A percentile compares a stretch with the other conserved stretches of the same genome.
These are phyloP conservation scores for Fusarium graminum DNA, from an alignment of 2,329 filamentous ascomycete genomes.

Conservation along the genomic window DNA sequence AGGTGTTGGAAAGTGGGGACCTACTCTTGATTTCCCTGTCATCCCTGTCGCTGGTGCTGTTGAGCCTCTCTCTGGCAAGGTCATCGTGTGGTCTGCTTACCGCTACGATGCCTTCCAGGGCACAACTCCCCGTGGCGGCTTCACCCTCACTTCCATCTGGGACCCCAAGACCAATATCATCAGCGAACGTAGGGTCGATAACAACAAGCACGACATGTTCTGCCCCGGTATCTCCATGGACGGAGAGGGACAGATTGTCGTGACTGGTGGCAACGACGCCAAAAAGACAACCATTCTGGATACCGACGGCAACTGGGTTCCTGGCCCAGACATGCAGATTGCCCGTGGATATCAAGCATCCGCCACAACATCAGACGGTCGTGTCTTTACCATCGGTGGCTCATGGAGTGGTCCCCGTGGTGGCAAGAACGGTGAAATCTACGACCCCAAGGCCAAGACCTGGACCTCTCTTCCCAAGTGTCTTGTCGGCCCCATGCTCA, in stretches of 20 bases:
- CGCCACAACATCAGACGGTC: slow-evolving; percentile 36
- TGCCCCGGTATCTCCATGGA: slow-evolving; percentile 68
- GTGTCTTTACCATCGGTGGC: slow-evolving; percentile 41
- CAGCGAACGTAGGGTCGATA: slow-evolving; percentile 45
- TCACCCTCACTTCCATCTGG: slow-evolving; percentile 40
- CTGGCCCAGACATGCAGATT: slow-evolving; percentile 36
- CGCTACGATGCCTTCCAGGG: slow-evolving; percentile 37
- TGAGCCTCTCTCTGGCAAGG: slow-evolving; percentile 36
- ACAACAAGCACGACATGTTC: slow-evolving; percentile 68
- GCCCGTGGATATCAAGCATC: slow-evolving; percentile 39
- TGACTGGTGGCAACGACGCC: slow-evolving; percentile 67
- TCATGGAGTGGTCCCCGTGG: slow-evolving; percentile 38
- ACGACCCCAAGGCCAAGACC: slow-evolving; percentile 25
- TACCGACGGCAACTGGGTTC: slow-evolving; percentile 31
- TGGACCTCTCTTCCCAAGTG: slow-evolving; percentile 49
- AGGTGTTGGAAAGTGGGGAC: slow-evolving; percentile 37
- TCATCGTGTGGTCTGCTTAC: slow-evolving; percentile 41
- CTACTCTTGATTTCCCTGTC: slow-evolving; percentile 40
- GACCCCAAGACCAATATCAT: slow-evolving; percentile 37
- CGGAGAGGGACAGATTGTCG: slow-evolving; percentile 63
- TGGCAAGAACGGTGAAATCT: slow-evolving; percentile 41
- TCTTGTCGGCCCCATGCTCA: slow-evolving; percentile 63
- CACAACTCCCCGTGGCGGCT: slow-evolving; percentile 33
- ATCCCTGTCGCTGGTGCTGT: slow-evolving; percentile 41
- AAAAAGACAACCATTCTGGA: slow-evolving; percentile 63